phyloP scores from a whole-genome alignment of 2,329 filamentous ascomycete genomes.

The Clonostachys rhizophaga region DNA sequence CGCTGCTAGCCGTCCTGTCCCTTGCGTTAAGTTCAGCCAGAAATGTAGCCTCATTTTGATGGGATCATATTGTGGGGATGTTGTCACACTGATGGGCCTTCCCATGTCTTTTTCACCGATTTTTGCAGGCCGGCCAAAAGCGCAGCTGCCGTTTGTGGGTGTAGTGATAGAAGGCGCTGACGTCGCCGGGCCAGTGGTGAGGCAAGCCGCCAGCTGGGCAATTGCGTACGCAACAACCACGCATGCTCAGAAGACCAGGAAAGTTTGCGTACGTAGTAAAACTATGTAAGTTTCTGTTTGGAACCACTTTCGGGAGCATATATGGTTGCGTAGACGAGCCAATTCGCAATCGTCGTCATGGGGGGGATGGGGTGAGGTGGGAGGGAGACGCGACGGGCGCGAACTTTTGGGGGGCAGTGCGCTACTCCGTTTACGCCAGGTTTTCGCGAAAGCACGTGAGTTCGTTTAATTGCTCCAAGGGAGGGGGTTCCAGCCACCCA shows the following conservation, averaged over 20 bases:
- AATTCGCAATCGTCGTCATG: slow-evolving; percentile 10
- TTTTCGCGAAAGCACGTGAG: slow-evolving; percentile 40
- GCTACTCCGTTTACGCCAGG: slow-evolving; percentile 21
- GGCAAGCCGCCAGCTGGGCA: too few species aligned
- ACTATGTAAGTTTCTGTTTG: slow-evolving; percentile 3
- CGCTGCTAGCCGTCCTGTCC: too few species aligned
- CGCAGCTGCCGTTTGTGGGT: too few species aligned
- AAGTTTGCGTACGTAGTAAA: slow-evolving; percentile 11
- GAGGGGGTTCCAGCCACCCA: background rate
- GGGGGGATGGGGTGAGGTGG: slow-evolving; percentile 32
- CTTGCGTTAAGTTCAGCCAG: too few species aligned
- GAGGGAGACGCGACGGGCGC: slow-evolving; percentile 38
- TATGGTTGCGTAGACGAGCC: slow-evolving; percentile 17
- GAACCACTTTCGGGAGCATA: slow-evolving; percentile 4
- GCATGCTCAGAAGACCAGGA: slow-evolving; percentile 7
- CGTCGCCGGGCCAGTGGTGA: too few species aligned
- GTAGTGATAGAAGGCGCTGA: too few species aligned
- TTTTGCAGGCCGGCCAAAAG: background rate
- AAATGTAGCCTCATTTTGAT: too few species aligned
- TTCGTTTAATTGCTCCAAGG: slow-evolving; percentile 6
- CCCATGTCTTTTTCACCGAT: background rate
- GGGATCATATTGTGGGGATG: too few species aligned
- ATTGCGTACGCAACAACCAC: slow-evolving; percentile 1
- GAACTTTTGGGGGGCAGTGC: slow-evolving; percentile 24
- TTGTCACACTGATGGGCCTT: too few species aligned